These are phyloP conservation scores for Dactylellina sp. DNA, from an alignment of 2,329 filamentous ascomycete species.

Conservation along the genomic window DNA sequence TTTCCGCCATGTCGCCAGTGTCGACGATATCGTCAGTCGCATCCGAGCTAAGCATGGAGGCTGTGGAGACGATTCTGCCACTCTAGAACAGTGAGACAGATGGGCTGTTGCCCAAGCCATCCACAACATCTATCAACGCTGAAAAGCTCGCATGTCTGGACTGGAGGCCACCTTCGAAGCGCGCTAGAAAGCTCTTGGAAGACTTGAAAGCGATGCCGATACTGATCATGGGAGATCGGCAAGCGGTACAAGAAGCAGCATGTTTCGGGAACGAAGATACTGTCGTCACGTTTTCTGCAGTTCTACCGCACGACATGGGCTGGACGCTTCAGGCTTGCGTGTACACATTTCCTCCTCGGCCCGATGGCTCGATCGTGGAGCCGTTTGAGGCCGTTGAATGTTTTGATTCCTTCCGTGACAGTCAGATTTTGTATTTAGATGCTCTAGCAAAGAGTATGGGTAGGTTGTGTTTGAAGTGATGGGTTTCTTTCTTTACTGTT, in stretches of 20 bases:
- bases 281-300: slow-evolving; percentile 19
- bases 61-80: slow-evolving; percentile 18
- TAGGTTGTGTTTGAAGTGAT: slow-evolving; percentile 7
- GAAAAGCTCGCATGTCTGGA: neutral
- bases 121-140: neutral
- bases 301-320: neutral
- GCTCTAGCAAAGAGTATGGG: slow-evolving; percentile 5
- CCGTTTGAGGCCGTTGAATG: slow-evolving; percentile 1
- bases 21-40: slow-evolving; percentile 5
- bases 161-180: slow-evolving; percentile 7
- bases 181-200: slow-evolving; percentile 2
- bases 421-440: slow-evolving; percentile 5
- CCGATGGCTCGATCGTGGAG: slow-evolving; percentile 10
- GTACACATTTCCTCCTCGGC: slow-evolving; percentile 4
- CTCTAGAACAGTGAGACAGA: slow-evolving; percentile 16
- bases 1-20: no score
- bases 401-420: neutral
- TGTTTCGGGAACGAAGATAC: slow-evolving; percentile 23
- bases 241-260: neutral
- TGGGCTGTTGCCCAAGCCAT: neutral
- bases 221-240: neutral
- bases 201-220: neutral
- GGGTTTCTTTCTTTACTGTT: slow-evolving; percentile 6
- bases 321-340: slow-evolving; percentile 22
- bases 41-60: neutral